Percentiles rank a stretch among this genome's conserved stretches.
phyloP scores from a whole-genome alignment of 1,139 yeast species.

The Geotrichum fermentans region DNA sequence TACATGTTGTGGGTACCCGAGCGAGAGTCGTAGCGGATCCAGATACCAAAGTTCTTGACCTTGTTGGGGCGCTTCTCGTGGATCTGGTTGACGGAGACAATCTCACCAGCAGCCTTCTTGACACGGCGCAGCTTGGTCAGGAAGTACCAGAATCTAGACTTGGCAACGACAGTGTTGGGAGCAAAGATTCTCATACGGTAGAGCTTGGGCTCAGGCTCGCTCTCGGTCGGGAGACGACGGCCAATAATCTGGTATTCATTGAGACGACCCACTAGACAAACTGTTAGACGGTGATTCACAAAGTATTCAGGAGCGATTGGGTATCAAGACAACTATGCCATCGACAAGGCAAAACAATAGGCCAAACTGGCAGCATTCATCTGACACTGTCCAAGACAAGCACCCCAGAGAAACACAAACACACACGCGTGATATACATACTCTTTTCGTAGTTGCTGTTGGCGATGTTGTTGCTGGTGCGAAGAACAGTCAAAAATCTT shows the following conservation, averaged over 20 bases:
- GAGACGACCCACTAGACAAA: slow-evolving; percentile 54
- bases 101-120: slow-evolving; percentile 99
- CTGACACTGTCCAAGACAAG: too few relatives aligned
- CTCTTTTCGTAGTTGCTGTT: slow-evolving; percentile 18
- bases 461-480: slow-evolving; percentile 17
- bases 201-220: slow-evolving; percentile 99
- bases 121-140: slow-evolving; percentile 98
- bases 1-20: slow-evolving; percentile 99
- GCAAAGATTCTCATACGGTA: slow-evolving; percentile 99
- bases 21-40: slow-evolving; percentile 99
- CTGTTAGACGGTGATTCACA: background rate
- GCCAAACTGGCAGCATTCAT: background rate
- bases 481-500: slow-evolving; percentile 17
- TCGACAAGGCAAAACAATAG: too few relatives aligned
- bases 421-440: slow-evolving; percentile 15
- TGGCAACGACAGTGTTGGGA: slow-evolving; percentile 97
- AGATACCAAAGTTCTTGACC: slow-evolving; percentile 99
- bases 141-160: slow-evolving; percentile 99
- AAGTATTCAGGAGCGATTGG: too few relatives aligned
- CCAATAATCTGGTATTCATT: slow-evolving; percentile 99
- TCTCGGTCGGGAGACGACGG: slow-evolving; percentile 99
- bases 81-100: slow-evolving; percentile 87
- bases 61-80: slow-evolving; percentile 96
- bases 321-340: background rate
- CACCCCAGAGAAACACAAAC: too few relatives aligned